Evolutionary conservation across 139 green algal genomes (phyloP), one percentile per base, ranked within the genome.

Genomic region (Raphidocelis subcapitata): DNA sequence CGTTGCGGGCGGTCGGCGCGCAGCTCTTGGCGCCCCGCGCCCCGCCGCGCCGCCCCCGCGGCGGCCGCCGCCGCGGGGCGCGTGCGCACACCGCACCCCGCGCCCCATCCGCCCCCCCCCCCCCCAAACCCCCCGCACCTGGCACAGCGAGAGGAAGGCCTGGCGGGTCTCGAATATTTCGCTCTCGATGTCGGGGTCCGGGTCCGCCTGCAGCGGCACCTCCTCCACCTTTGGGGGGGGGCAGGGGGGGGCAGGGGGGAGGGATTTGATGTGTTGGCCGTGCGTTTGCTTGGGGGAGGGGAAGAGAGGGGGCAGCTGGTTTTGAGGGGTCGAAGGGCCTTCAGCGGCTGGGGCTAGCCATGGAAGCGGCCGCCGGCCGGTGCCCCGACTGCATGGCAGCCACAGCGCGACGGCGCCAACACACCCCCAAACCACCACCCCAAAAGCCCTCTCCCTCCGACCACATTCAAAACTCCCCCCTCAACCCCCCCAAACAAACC

Each of bases 131-230:
- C n/a, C n/a, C n/a, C n/a, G n/a, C n/a, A n/a, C n/a, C n/a, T 97
- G 94, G 88, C 95, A 99, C 37, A 99, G 89, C 14, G 81, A 92
- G 69, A 99, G 79, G 84, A 98, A 99, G n/a, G 81, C 87, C 85
- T 96, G 89, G 12, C 95, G 86, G 5, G 93, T 97, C 81, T 98
- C 93, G 81, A 98, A 99, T 76, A 97, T 96, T 81, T 99, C 94
- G 73, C 75, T 92, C 61, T 92, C 85, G 71, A 97, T 87, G 52
- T 91, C 80, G 2, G 74, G 62, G 74, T 93, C 89, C 1, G 63
- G 56, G 74, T 93, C 86, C 24, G 70, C 44, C 71, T 65, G 71
- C 23, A 73, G 16, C 26, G 62, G 49, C 62, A 74, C 47, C 41
- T 62, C 28, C 77, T 83, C 44, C 26, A 12, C 26, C 28, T 16